A percentile compares a stretch with the other conserved stretches of the same genome.
Evolutionary conservation across 495 filamentous ascomycete species (phyloP).

Genomic region (Parachaetomium inaequale): DNA sequence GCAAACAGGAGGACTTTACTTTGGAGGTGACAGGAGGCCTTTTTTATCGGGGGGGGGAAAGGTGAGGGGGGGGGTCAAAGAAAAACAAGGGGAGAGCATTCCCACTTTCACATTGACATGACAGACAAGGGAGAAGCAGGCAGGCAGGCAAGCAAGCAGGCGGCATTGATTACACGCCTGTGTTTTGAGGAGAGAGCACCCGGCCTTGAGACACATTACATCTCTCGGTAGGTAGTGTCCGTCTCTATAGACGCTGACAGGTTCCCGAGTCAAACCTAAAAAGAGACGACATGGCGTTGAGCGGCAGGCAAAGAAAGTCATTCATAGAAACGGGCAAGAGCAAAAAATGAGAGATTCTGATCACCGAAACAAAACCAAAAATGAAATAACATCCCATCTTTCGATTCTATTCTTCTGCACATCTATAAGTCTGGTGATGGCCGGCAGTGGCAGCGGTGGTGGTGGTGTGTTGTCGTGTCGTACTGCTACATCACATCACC

Average conservation of each 20-base stretch:
- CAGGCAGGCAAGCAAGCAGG: not conserved
- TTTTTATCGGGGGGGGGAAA: no score
- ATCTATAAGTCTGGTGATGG: slow-evolving; percentile 25
- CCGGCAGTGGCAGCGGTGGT: not conserved
- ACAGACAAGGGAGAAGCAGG: no score
- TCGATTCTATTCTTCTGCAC: slow-evolving; percentile 24
- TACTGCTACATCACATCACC: not conserved
- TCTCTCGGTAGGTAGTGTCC: not conserved
- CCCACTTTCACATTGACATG: no score
- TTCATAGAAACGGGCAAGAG: not conserved
- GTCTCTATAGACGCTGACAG: not conserved
- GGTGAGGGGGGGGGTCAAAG: no score
- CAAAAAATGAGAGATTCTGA: not conserved
- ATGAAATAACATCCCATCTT: slow-evolving; percentile 4
- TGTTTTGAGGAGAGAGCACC: not conserved
- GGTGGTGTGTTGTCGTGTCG: not conserved
- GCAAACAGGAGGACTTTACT: not conserved
- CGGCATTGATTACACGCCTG: not conserved
- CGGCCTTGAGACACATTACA: not conserved
- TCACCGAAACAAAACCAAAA: not conserved
- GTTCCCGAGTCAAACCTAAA: not conserved
- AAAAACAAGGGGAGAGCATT: no score
- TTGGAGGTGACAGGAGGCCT: not conserved
- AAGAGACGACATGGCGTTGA: not conserved
- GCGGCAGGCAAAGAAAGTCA: not conserved